These are phyloP conservation scores for Candida cerambycidarum DNA, from an alignment of 805 yeast species.

Conservation along the genomic window DNA sequence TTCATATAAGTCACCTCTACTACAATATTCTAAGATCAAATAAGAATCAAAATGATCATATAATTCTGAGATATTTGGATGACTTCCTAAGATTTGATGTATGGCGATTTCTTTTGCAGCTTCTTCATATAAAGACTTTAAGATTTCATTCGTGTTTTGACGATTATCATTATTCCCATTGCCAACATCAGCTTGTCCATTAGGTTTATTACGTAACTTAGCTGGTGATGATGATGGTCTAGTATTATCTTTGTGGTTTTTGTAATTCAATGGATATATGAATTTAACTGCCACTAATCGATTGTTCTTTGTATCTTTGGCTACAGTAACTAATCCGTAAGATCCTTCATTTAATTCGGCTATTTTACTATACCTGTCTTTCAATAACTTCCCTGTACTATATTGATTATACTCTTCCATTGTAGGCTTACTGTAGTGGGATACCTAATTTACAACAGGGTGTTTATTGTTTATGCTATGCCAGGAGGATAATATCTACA, in stretches of 20 bases:
- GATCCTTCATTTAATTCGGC: conserved; percentile 88
- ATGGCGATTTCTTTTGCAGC: conserved; percentile 70
- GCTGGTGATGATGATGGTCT: conserved; percentile 39
- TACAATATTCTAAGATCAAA: conserved; percentile 71
- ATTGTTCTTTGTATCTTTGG: conserved; percentile 59
- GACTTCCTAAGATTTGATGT: conserved; percentile 56
- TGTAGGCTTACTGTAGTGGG: background rate
- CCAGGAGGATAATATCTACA: too few relatives aligned
- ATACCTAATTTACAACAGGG: too few relatives aligned
- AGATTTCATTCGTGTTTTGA: conserved; percentile 19
- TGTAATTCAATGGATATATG: conserved; percentile 59
- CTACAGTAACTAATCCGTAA: conserved; percentile 87
- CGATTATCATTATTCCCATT: background rate
- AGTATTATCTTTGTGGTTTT: conserved; percentile 17
- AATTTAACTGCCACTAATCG: conserved; percentile 82
- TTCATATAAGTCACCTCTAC: conserved; percentile 85
- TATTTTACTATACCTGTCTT: conserved; percentile 63
- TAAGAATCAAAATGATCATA: conserved; percentile 53
- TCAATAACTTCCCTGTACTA: conserved; percentile 47
- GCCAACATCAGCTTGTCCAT: background rate
- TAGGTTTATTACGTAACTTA: conserved; percentile 19
- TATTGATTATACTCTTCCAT: conserved; percentile 44
- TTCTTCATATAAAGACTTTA: conserved; percentile 45
- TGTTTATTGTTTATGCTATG: too few relatives aligned
- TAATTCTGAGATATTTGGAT: conserved; percentile 46